Evolutionary conservation across 225 moss, liverwort and hornwort species (phyloP).

Genomic region (Polytrichum commune): DNA sequence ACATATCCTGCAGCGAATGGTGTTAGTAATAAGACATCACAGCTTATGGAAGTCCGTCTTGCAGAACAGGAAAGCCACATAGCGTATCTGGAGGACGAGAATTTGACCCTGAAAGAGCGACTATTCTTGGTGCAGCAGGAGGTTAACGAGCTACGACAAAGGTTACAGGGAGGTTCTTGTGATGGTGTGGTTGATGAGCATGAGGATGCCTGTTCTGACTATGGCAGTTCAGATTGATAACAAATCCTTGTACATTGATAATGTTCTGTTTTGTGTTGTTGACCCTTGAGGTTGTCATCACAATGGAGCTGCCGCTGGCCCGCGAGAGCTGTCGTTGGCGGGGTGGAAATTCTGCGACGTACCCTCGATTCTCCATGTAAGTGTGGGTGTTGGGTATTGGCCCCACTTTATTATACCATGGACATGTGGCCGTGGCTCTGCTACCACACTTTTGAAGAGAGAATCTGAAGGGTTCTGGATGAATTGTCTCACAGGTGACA

Average conservation of each 20-base stretch:
- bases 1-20: constrained; percentile 46
- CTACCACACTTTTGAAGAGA: too few relatives aligned
- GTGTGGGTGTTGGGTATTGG: constrained; percentile 10
- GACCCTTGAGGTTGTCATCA: constrained; percentile 37
- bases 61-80: constrained; percentile 66
- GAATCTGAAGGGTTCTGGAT: neutral
- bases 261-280: constrained; percentile 47
- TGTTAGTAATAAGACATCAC: constrained; percentile 32
- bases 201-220: constrained; percentile 73
- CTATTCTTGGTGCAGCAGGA: constrained; percentile 67
- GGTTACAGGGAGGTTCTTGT: constrained; percentile 49
- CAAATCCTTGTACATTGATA: constrained; percentile 32
- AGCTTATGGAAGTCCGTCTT: constrained; percentile 59
- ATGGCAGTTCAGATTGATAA: constrained; percentile 61
- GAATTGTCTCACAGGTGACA: constrained; percentile 5
- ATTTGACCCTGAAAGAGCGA: constrained; percentile 55
- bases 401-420: too few relatives aligned
- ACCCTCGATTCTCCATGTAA: constrained; percentile 29
- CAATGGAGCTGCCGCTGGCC: constrained; percentile 22
- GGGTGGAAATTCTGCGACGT: constrained; percentile 8
- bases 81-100: constrained; percentile 71
- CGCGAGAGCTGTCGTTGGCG: constrained; percentile 13
- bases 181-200: constrained; percentile 58
- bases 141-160: constrained; percentile 45
- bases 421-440: too few relatives aligned